Base-by-base conservation (phyloP, 495 filamentous ascomycete genomes). In the Barbatosphaeria neglecta region DNA sequence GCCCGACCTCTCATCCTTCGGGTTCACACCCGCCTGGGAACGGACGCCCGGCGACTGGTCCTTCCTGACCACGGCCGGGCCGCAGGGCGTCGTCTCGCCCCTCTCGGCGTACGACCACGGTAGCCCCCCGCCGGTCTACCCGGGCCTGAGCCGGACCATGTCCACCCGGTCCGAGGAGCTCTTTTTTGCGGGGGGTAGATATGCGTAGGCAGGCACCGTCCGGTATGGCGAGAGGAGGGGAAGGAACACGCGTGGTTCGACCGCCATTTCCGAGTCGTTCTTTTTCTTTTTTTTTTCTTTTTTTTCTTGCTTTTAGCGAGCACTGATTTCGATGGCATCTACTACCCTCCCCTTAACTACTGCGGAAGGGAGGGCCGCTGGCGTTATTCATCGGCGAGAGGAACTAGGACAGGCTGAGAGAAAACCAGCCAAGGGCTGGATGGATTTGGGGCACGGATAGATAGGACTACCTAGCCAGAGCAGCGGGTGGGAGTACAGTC, bases 101-200 rank as follows among this genome's bases (percentile, higher is more conserved):
- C 20, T 58, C 37, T 51, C 50, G 13, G 47, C 48, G 1, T 46
- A 46, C 8, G 50, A 37, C 7, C 52, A 50, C 23, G 24, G 15
- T 6, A 47, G 47, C 22, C 45, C 51, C 7, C 37, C 25, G 38
- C 40, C 33, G 5, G 1, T 38, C n/a, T 50, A 51, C 7, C 45
- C 38, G 10, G 41, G 35, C 6, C 37, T 63, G 9, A 50, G 52
- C 18, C 40, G 60, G 25, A 57, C 23, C 1, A 38, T 57, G 47
- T 59, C 58, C 35, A 63, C 58, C 16, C 46, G 60, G 49, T 55
- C 51, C 1, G 60, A 63, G 39, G 60, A 63, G 51, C 33, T 63
- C 4, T 61, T 53, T 52, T 50, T 60, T 9, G 46, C 27, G 17
- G 38, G 25, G 2, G 37, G 43, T n/a, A 20, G 37, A 2, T 37